Base-by-base conservation (phyloP, 345 rosid genomes). In the Punica granatum region DNA sequence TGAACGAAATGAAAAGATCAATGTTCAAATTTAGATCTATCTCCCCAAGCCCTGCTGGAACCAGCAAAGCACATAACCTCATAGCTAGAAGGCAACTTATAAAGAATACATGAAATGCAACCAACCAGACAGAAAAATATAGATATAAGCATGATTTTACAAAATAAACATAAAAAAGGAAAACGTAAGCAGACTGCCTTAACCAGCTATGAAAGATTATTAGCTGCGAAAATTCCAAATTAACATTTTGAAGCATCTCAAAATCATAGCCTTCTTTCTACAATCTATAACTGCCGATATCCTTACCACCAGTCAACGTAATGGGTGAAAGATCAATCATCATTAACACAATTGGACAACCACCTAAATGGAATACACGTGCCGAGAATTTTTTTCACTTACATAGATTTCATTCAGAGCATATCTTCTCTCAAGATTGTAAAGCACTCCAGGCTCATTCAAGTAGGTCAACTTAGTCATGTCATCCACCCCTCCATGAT, bases 361-460 rank as follows among this genome's bases (percentile, higher is more conserved):
- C 9, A 25, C 32, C 60, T 14, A 26, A 23, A 23, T 26, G 3
- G 25, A 56, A 63, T 18, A 25, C 6, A n/a, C 23, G 28, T 63
- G 31, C 21, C 23, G 48, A 39, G 44, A 18, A 28, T 34, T 64
- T 69, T n/a, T 64, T 32, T 15, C 49, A 84, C 91, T 89, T 67
- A 94, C 99, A 69, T 94, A 94, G 63, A 94, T 94, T 87, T 94
- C 96, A 78, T 94, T 91, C 9, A 91, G 85, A 65, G 86, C 88
- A 32, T 91, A 91, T 91, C 97, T 81, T 72, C 96, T 84, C 81
- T 89, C 81, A 10, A 91, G 81, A 82, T 91, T 94, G 63, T 80
- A 88, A 75, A 91, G 97, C 70, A 94, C 99, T 70, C 90, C 95
- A 67, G 99, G 89, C 83, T 94, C 99, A 79, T 91, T 88, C 90